Evolutionary conservation across 345 rosid genomes (phyloP).

Genomic region (Microthlaspi erraticum): DNA sequence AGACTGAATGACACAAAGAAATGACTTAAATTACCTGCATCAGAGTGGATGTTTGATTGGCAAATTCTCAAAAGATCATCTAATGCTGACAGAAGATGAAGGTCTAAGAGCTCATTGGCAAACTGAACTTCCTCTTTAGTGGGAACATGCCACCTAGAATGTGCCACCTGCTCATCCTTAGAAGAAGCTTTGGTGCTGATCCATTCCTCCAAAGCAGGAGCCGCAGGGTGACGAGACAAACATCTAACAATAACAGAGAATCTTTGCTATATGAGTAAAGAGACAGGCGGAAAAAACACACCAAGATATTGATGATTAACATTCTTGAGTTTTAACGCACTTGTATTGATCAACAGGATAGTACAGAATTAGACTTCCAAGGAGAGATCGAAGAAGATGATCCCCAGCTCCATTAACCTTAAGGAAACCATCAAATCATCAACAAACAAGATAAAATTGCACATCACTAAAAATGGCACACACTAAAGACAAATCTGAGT

Average conservation of each 20-base stretch:
- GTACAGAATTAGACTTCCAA: slow-evolving; percentile 86
- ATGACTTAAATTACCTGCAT: slow-evolving; percentile 62
- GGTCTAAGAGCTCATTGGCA: slow-evolving; percentile 90
- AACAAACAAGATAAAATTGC: slow-evolving; percentile 22
- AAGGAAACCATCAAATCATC: slow-evolving; percentile 29
- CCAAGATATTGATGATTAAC: background rate
- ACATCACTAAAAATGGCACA: slow-evolving; percentile 25
- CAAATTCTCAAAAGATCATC: slow-evolving; percentile 86
- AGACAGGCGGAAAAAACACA: slow-evolving; percentile 6
- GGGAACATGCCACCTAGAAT: slow-evolving; percentile 93
- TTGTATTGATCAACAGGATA: slow-evolving; percentile 90
- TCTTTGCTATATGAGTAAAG: slow-evolving; percentile 29
- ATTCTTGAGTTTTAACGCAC: slow-evolving; percentile 51
- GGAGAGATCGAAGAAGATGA: slow-evolving; percentile 89
- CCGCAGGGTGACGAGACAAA: slow-evolving; percentile 75
- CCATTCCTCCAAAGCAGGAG: slow-evolving; percentile 86
- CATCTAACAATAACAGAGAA: slow-evolving; percentile 60
- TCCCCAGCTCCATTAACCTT: slow-evolving; percentile 97
- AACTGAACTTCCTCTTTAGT: slow-evolving; percentile 82
- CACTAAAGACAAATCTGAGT: slow-evolving; percentile 18
- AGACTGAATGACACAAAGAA: slow-evolving; percentile 25
- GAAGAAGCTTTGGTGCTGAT: slow-evolving; percentile 83
- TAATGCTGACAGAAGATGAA: slow-evolving; percentile 87
- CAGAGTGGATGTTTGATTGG: slow-evolving; percentile 76
- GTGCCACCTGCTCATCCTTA: slow-evolving; percentile 51